A percentile compares a stretch with the other conserved stretches of the same genome.
These are phyloP conservation scores for Psilocybe cubensis DNA, from an alignment of 768 basidiomycete genomes.

Conservation along the genomic window DNA sequence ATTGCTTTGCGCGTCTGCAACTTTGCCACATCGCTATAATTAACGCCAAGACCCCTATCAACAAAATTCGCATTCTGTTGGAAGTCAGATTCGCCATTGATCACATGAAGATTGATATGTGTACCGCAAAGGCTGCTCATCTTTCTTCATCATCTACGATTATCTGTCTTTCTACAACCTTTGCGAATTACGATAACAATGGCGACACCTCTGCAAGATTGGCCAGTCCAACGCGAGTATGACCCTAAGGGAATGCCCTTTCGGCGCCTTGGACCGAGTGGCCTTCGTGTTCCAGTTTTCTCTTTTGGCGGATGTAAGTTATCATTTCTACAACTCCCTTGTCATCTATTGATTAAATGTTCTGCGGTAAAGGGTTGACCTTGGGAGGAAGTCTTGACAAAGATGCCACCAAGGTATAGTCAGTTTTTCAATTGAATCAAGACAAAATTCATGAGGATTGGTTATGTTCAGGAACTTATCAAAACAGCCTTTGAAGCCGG, in stretches of 20 bases:
- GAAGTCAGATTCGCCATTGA: neutral
- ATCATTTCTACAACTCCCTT: constrained; percentile 20
- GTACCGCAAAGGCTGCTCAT: too few relatives aligned
- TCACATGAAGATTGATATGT: neutral
- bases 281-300: constrained; percentile 68
- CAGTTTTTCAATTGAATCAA: too few relatives aligned
- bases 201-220: constrained; percentile 21
- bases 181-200: too few relatives aligned
- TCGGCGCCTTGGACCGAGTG: constrained; percentile 60
- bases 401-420: constrained; percentile 62
- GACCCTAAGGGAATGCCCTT: constrained; percentile 60
- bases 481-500: constrained; percentile 77
- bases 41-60: neutral
- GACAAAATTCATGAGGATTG: neutral
- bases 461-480: constrained; percentile 57
- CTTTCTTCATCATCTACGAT: too few relatives aligned
- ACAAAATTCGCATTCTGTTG: neutral
- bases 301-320: constrained; percentile 66
- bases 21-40: too few relatives aligned
- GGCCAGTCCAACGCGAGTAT: constrained; percentile 34
- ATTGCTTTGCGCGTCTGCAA: too few relatives aligned
- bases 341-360: constrained; percentile 6
- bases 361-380: constrained; percentile 41
- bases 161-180: neutral
- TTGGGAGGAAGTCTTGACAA: constrained; percentile 65